Conservation (phyloP, 129 eudicot species). For the Rutidosis leptorrhynchoides region DNA sequence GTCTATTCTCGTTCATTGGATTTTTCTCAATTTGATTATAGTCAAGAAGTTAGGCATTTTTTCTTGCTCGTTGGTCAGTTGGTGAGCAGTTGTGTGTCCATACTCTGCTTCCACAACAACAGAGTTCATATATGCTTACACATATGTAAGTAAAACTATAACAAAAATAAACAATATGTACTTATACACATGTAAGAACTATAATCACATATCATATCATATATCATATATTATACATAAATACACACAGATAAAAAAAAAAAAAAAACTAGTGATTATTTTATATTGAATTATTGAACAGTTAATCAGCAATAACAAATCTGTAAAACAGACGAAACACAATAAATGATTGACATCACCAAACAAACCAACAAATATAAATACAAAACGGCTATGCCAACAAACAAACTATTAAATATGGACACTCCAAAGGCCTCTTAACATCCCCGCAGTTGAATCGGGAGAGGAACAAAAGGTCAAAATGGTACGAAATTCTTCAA, state of each 20-base stretch:
- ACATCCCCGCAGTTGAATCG: too few relatives aligned
- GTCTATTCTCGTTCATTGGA: slow-evolving; percentile 54
- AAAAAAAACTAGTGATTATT: not conserved
- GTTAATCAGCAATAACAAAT: slow-evolving; percentile 3
- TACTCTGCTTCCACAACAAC: slow-evolving; percentile 26
- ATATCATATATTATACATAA: too few relatives aligned
- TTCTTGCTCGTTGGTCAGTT: slow-evolving; percentile 40
- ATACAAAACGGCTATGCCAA: too few relatives aligned
- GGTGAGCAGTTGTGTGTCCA: slow-evolving; percentile 24
- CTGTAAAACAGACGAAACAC: slow-evolving; percentile 7
- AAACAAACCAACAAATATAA: too few relatives aligned
- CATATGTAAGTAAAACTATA: not conserved
- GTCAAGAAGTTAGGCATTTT: slow-evolving; percentile 53
- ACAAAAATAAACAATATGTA: not conserved
- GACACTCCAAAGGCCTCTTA: too few relatives aligned
- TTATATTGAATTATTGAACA: not conserved
- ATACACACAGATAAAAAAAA: not conserved
- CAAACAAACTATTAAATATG: too few relatives aligned
- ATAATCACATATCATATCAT: not conserved
- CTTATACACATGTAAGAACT: not conserved
- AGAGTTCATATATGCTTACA: not conserved
- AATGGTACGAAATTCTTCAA: too few relatives aligned
- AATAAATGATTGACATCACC: not conserved
- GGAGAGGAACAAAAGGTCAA: too few relatives aligned
- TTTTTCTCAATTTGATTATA: slow-evolving; percentile 27